These are phyloP conservation scores for Omphalea diandra DNA, from an alignment of 441 rosid genomes.

Conservation along the genomic window DNA sequence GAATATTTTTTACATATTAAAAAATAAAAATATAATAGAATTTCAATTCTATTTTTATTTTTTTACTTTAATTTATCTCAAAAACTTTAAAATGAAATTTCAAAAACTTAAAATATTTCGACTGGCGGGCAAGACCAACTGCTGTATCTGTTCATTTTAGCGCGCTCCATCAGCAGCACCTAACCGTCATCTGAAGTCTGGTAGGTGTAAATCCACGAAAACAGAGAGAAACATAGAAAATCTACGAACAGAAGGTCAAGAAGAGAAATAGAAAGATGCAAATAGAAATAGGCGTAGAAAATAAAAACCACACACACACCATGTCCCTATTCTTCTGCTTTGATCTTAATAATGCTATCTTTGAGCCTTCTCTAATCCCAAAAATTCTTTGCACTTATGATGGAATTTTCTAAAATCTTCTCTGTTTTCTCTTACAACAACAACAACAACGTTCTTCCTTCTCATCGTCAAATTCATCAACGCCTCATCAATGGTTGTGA, in stretches of 20 bases:
- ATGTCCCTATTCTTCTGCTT: no score
- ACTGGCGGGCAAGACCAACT: background rate
- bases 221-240: background rate
- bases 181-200: slow-evolving; percentile 56
- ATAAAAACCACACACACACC: no score
- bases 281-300: no score
- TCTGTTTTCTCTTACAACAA: slow-evolving; percentile 25
- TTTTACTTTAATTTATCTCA: no score
- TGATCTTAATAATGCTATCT: slow-evolving; percentile 28
- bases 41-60: no score
- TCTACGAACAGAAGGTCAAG: background rate
- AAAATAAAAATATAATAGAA: no score
- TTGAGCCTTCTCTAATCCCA: background rate
- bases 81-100: no score
- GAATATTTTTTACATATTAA: no score
- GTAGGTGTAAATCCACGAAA: slow-evolving; percentile 40
- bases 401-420: slow-evolving; percentile 39
- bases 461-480: slow-evolving; percentile 26
- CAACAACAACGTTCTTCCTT: slow-evolving; percentile 22
- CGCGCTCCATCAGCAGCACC: slow-evolving; percentile 26
- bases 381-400: slow-evolving; percentile 36
- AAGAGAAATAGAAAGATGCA: background rate
- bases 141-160: background rate
- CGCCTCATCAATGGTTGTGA: slow-evolving; percentile 27
- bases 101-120: no score